A percentile compares a stretch with the other conserved stretches of the same genome.
Conservation (phyloP, 495 filamentous ascomycete species). For the Lasiosphaeria hispida region DNA sequence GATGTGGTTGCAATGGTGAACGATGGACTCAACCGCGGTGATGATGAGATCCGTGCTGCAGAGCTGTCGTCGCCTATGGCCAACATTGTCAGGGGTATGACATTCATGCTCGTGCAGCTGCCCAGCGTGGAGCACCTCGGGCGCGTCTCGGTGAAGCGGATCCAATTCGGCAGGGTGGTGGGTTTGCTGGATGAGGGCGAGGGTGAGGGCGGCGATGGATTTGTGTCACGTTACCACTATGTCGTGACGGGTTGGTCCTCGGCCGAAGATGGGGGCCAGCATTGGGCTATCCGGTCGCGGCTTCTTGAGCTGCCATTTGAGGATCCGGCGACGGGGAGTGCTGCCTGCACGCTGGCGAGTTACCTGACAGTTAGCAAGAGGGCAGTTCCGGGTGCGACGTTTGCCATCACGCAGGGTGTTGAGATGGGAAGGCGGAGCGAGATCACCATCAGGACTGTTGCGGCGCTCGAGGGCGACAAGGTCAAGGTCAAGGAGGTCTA, state of each 20-base stretch:
- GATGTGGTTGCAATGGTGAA: not conserved
- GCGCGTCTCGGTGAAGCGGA: slow-evolving; percentile 25
- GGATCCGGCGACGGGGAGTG: slow-evolving; percentile 69
- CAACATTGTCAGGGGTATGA: slow-evolving; percentile 70
- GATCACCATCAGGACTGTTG: slow-evolving; percentile 41
- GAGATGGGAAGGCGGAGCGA: slow-evolving; percentile 73
- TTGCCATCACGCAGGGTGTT: slow-evolving; percentile 66
- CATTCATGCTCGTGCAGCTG: slow-evolving; percentile 57
- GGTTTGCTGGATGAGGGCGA: slow-evolving; percentile 52
- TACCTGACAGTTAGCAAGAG: slow-evolving; percentile 54
- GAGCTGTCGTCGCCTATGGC: slow-evolving; percentile 49
- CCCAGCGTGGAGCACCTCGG: slow-evolving; percentile 44
- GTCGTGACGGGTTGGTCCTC: slow-evolving; percentile 32
- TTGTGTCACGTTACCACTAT: slow-evolving; percentile 58
- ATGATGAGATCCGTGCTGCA: slow-evolving; percentile 27
- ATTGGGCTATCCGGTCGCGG: slow-evolving; percentile 29
- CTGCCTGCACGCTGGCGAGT: slow-evolving; percentile 53
- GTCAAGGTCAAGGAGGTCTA: slow-evolving; percentile 47
- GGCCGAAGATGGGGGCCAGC: slow-evolving; percentile 20
- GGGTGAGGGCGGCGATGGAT: slow-evolving; percentile 48
- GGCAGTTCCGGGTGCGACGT: slow-evolving; percentile 35
- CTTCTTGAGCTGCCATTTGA: slow-evolving; percentile 62
- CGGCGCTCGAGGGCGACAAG: slow-evolving; percentile 40
- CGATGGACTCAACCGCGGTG: slow-evolving; percentile 21
- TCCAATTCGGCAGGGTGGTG: slow-evolving; percentile 26